Base-by-base conservation (phyloP, 495 filamentous ascomycete species). In the Tuber umbilicatum region DNA sequence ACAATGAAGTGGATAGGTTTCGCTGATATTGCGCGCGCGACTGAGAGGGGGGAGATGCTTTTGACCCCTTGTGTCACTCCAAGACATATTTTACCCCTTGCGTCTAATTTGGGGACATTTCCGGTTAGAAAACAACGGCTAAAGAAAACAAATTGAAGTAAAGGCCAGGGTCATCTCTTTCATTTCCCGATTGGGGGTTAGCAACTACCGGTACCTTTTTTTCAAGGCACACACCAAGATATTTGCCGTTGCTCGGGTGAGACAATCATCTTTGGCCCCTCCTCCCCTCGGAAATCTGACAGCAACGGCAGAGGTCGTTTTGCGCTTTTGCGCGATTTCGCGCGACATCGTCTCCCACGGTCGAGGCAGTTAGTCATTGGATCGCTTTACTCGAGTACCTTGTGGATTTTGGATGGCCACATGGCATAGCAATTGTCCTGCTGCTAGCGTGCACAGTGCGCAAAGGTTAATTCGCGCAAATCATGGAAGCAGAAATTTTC, bases 1-100 rank as follows among this genome's bases (percentile, higher is more conserved):
- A 43, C 50, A 5, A 21, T 68, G 72, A 73, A 70, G 40, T 31
- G 9, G 39, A 76, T 21, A 14, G 55, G 67, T 70, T 76, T 76
- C 43, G 67, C 35, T 35, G 23, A 14, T 55, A 75, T 43, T 75
- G 55, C n/a, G 72, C 42, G 42, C 72, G 27, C 50, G 55, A 74
- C 27, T 35, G 21, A n/a, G n/a, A n/a, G 5, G 35, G 55, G 50
- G n/a, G n/a, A 31, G 16, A 3, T 40, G 39, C 39, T 40, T 3
- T 64, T 35, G 5, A 35, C 55, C 55, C n/a, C 55, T 31, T 64
- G 55, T 64, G 31, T 64, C 55, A 64, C 5, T n/a, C 55, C 55
- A 64, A 64, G 55, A 64, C 55, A 64, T 14, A 64, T 64, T 64
- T 64, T 64, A 64, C 55, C 55, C 55, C 55, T 64, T 35, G 27